Evolutionary conservation across 1,284 basidiomycete species (phyloP), one percentile per base, ranked within the genome.

Genomic region (Ustilago hordei): DNA sequence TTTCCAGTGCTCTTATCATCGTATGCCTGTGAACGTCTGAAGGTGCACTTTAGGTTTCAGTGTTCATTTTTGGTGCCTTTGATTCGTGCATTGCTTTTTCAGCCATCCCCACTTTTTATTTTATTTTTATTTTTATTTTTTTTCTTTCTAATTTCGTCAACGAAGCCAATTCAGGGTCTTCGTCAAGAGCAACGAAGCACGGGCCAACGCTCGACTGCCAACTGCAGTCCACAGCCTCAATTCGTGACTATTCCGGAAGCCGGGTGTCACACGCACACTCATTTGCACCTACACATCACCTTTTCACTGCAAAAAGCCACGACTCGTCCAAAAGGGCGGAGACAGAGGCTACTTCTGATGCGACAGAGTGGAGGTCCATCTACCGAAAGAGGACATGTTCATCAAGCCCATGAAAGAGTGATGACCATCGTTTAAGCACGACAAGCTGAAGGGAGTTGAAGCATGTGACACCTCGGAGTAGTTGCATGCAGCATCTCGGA

Each of bases 151-250:
- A 35, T 47, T 57, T 47, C 36, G 38, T 55, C 34, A n/a, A 55
- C 19, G n/a, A 8, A 31, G 19, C 4, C 8, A 55, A 19, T 17
- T 58, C 45, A 43, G 43, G 56, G 56, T 41, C 43, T 41, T 55
- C 19, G 56, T 48, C 32, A 48, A 47, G 19, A 17, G 45, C 13
- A 41, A 62, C 17, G 4, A 39, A 61, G 60, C 60, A 62, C 53
- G 41, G 60, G 17, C 48, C 48, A 50, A 31, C 28, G 48, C 8
- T 15, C 15, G 9, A 48, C 7, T 23, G 45, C 23, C 45, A 23
- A 48, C 4, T 11, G 45, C 23, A 15, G 45, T 48, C 23, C 45
- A 48, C 23, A 48, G 4, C 19, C 45, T 48, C 45, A 48, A 19
- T 23, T 19, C n/a, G n/a, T 48, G 19, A 48, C 11, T 4, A 39